Conservation (phyloP, 768 basidiomycete genomes). For the Lenzites betulinus region DNA sequence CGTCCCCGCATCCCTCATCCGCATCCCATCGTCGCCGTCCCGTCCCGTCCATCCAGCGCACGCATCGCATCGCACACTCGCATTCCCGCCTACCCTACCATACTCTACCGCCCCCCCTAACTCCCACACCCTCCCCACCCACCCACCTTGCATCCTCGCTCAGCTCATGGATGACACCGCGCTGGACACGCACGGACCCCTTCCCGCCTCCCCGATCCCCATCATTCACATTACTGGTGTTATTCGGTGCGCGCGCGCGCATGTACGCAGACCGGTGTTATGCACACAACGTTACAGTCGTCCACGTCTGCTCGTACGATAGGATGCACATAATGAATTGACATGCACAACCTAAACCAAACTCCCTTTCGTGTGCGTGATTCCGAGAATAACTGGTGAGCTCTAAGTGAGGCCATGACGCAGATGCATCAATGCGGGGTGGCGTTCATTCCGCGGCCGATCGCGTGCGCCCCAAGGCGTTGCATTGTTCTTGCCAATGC, state of each 20-base stretch:
- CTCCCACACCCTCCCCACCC: background rate
- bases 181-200: conserved; percentile 6
- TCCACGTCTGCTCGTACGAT: conserved; percentile 2
- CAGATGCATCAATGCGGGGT: too few relatives aligned
- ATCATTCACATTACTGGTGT: background rate
- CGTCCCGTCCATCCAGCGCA: background rate
- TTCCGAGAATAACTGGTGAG: too few relatives aligned
- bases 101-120: background rate
- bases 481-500: too few relatives aligned
- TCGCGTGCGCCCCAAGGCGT: too few relatives aligned
- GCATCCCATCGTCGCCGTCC: conserved; percentile 1
- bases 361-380: background rate
- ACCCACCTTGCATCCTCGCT: background rate
- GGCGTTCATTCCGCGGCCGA: too few relatives aligned
- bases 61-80: conserved; percentile 2
- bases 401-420: too few relatives aligned
- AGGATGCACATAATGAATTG: background rate
- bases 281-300: background rate
- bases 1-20: background rate
- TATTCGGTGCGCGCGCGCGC: background rate
- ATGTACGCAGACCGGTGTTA: background rate
- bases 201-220: background rate
- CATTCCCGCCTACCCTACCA: background rate
- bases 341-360: background rate
- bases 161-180: conserved; percentile 21